phyloP scores from a whole-genome alignment of 2,329 filamentous ascomycete genomes.

The Fusarium hainanense region DNA sequence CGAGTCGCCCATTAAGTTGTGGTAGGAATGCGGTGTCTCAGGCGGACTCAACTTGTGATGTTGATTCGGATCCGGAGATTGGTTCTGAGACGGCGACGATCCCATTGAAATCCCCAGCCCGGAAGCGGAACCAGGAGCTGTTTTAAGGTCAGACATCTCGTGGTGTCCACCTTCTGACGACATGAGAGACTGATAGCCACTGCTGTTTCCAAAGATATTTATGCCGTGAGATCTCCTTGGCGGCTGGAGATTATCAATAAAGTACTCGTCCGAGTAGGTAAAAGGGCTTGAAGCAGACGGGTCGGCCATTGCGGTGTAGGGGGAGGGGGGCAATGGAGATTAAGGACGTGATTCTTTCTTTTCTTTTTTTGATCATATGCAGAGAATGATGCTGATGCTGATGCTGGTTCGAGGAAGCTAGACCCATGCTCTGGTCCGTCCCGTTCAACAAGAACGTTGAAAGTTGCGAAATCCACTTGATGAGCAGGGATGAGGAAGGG shows the following conservation, averaged over 20 bases:
- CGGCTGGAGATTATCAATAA: slow-evolving; percentile 3
- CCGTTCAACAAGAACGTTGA: background rate
- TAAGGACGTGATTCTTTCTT: background rate
- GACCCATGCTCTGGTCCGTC: slow-evolving; percentile 4
- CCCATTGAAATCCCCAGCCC: slow-evolving; percentile 37
- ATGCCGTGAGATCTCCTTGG: slow-evolving; percentile 23
- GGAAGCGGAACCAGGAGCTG: slow-evolving; percentile 14
- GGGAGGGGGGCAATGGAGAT: background rate
- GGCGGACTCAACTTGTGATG: slow-evolving; percentile 29
- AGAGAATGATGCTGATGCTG: background rate
- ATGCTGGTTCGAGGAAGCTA: slow-evolving; percentile 1
- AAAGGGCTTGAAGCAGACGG: slow-evolving; percentile 17
- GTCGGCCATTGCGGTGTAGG: slow-evolving; percentile 31
- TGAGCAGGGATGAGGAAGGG: background rate
- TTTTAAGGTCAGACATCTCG: slow-evolving; percentile 36
- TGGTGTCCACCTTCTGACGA: slow-evolving; percentile 26
- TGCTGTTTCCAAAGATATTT: slow-evolving; percentile 37
- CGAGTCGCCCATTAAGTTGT: slow-evolving; percentile 30
- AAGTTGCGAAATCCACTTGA: slow-evolving; percentile 1
- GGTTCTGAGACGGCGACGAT: background rate
- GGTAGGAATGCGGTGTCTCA: slow-evolving; percentile 39
- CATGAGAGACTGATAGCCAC: slow-evolving; percentile 40
- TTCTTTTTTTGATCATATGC: background rate
- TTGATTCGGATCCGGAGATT: slow-evolving; percentile 26
- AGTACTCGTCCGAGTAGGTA: slow-evolving; percentile 13